Base-by-base conservation (phyloP, 73 alveolate species). In the Uronychia setigera region DNA sequence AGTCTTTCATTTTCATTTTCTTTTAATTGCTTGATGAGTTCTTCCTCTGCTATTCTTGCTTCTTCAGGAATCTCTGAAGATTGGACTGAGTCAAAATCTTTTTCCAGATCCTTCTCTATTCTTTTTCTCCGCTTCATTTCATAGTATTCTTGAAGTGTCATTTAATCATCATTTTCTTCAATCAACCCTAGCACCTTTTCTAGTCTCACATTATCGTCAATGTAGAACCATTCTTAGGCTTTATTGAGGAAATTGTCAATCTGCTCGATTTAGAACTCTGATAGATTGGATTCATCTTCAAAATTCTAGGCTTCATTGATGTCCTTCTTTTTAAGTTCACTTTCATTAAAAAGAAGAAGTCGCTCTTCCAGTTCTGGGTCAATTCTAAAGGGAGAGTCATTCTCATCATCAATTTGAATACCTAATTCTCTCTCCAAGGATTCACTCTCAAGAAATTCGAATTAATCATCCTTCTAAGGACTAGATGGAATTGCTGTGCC, bases 331-430 rank as follows among this genome's bases (percentile, higher is more conserved):
- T n/a, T n/a, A n/a, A n/a, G n/a, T n/a, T n/a, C n/a, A n/a, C n/a
- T n/a, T n/a, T n/a, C n/a, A n/a, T n/a, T n/a, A n/a, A n/a, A n/a
- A n/a, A n/a, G n/a, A n/a, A n/a, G n/a, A 46, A 46, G 5, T 5
- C 67, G 19, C 67, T 46, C 67, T 46, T 46, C 67, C 19, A 46
- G 67, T 46, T 46, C 67, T 46, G 67, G 67, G 67, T n/a, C n/a
- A n/a, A n/a, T n/a, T n/a, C n/a, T n/a, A n/a, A n/a, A n/a, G n/a
- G n/a, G n/a, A n/a, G n/a, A n/a, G n/a, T n/a, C n/a, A n/a, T n/a
- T n/a, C n/a, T 46, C 67, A 46, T 46, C 19, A 19, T 46, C 67
- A 46, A 46, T 46, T 46, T 46, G 5, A 19, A 46, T 46, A 5
- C 67, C 67, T 11, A 46, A 19, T 19, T 46, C 67, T 46, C 67